Conservation (phyloP, 768 basidiomycete species). For the Lactifluus rugatus region DNA sequence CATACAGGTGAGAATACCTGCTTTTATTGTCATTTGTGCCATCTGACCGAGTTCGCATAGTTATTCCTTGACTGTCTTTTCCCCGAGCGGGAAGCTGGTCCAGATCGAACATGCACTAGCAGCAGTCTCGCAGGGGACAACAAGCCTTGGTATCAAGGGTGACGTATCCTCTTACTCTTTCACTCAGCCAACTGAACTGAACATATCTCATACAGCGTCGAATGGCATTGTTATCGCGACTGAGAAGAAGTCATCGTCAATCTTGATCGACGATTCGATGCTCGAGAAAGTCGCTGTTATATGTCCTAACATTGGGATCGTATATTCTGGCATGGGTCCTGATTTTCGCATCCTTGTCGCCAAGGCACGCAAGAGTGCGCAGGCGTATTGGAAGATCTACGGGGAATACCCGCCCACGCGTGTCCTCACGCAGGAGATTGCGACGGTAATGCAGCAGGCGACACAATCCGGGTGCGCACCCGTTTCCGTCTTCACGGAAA, state of each 20-base stretch:
- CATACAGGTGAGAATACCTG: slow-evolving; percentile 27
- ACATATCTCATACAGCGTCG: slow-evolving; percentile 49
- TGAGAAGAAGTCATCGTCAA: slow-evolving; percentile 97
- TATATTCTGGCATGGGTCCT: slow-evolving; percentile 99
- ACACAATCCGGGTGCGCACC: slow-evolving; percentile 88
- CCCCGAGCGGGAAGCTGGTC: slow-evolving; percentile 95
- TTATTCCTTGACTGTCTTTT: slow-evolving; percentile 99
- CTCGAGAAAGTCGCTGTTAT: slow-evolving; percentile 96
- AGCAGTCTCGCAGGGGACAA: slow-evolving; percentile 90
- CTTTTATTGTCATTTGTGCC: neutral
- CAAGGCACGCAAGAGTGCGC: slow-evolving; percentile 94
- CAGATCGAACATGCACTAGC: slow-evolving; percentile 99
- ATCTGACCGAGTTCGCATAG: slow-evolving; percentile 32
- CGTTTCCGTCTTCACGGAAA: neutral
- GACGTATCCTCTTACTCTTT: slow-evolving; percentile 14
- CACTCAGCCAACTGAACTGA: slow-evolving; percentile 20
- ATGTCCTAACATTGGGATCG: slow-evolving; percentile 98
- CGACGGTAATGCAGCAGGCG: slow-evolving; percentile 97
- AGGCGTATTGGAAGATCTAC: slow-evolving; percentile 99
- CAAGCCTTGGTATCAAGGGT: slow-evolving; percentile 99
- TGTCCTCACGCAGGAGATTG: slow-evolving; percentile 94
- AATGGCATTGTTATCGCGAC: slow-evolving; percentile 99
- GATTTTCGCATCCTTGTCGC: slow-evolving; percentile 93
- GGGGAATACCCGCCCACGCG: slow-evolving; percentile 97
- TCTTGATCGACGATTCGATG: slow-evolving; percentile 96